phyloP scores from a whole-genome alignment of 208 protist genomes.

The Vickermania spadyakhi region DNA sequence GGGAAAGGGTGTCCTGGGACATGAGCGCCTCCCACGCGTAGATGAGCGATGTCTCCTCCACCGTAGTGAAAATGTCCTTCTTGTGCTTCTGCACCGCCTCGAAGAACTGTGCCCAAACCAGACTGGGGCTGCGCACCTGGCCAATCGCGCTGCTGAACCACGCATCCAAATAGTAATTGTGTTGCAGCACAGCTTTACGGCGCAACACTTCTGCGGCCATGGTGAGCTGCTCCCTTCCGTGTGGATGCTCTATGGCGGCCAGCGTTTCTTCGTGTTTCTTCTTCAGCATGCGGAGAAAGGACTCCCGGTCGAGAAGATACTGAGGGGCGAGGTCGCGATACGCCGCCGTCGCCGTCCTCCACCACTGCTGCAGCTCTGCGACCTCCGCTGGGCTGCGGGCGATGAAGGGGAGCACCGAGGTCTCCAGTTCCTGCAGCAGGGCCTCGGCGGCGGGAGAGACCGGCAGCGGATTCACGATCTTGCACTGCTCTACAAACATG shows the following conservation, averaged over 20 bases:
- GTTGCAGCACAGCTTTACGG: slow-evolving; percentile 42
- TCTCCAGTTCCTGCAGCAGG: slow-evolving; percentile 43
- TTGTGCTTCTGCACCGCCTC: slow-evolving; percentile 36
- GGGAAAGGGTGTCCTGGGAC: slow-evolving; percentile 41
- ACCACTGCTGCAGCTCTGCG: slow-evolving; percentile 16
- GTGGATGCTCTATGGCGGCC: slow-evolving; percentile 13
- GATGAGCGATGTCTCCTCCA: slow-evolving; percentile 21
- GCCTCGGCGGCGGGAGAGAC: slow-evolving; percentile 48
- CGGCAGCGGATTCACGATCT: slow-evolving; percentile 30
- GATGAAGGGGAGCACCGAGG: slow-evolving; percentile 31
- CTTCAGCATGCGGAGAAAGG: slow-evolving; percentile 36
- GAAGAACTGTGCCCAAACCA: slow-evolving; percentile 70
- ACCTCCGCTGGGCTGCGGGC: slow-evolving; percentile 4
- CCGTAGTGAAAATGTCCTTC: slow-evolving; percentile 18
- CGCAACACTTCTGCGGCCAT: slow-evolving; percentile 73
- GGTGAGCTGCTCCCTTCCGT: slow-evolving; percentile 18
- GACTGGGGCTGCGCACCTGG: slow-evolving; percentile 31
- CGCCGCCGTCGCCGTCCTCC: slow-evolving; percentile 22
- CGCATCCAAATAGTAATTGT: slow-evolving; percentile 58
- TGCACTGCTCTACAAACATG: slow-evolving; percentile 37
- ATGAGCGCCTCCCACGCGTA: slow-evolving; percentile 63
- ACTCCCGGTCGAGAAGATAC: slow-evolving; percentile 38
- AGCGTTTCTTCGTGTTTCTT: slow-evolving; percentile 15
- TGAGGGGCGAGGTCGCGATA: slow-evolving; percentile 17
- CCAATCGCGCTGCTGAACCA: slow-evolving; percentile 60